phyloP scores from a whole-genome alignment of 169 alveolate genomes.

The Amoebophrya sp. region DNA sequence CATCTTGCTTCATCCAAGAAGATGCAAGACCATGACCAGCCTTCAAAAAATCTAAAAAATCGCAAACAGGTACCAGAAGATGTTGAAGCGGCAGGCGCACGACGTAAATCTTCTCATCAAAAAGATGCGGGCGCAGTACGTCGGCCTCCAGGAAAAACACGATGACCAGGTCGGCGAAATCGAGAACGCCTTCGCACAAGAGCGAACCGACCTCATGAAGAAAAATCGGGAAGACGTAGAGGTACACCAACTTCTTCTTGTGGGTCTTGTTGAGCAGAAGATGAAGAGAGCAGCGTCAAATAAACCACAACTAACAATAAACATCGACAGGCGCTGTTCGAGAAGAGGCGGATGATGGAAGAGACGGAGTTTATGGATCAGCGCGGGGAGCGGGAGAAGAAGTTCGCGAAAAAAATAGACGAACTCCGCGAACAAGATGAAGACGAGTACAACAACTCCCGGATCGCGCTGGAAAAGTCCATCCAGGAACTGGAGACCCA shows the following conservation, averaged over 20 bases:
- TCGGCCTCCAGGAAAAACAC: not conserved
- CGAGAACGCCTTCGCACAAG: not conserved
- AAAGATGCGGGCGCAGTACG: not conserved
- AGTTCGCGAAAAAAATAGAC: not conserved
- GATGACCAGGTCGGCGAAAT: not conserved
- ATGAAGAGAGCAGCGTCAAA: not conserved
- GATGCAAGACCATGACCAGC: too few relatives aligned
- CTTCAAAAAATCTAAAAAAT: not conserved
- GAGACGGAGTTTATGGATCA: not conserved
- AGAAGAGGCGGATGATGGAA: not conserved
- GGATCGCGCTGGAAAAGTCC: constrained; percentile 28
- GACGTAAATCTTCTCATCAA: not conserved
- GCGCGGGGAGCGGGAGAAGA: not conserved
- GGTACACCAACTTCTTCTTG: not conserved
- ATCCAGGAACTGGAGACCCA: constrained; percentile 39
- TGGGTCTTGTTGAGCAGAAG: not conserved
- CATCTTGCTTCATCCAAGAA: too few relatives aligned
- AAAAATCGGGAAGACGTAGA: not conserved
- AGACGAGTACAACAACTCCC: not conserved
- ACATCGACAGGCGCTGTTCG: not conserved
- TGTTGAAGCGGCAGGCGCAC: constrained; percentile 2
- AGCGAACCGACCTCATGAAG: not conserved
- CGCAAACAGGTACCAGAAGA: not conserved
- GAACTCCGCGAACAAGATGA: not conserved
- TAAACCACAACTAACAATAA: not conserved